Conservation (phyloP, 176 grass and related monocot genomes). For the Poa pratensis region DNA sequence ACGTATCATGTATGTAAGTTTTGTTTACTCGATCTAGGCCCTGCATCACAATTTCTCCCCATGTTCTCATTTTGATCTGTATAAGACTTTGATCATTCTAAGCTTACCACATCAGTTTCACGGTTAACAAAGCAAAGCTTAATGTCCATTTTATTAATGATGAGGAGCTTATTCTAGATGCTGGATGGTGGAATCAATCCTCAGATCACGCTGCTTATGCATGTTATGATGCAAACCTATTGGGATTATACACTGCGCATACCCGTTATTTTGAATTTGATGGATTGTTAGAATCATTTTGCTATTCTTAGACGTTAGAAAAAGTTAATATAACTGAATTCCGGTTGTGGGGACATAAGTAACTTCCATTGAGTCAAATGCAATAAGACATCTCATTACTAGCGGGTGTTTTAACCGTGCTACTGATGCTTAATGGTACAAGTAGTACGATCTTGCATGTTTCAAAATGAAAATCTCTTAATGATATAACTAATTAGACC, state of each 20-base stretch:
- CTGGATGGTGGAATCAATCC: conserved; percentile 1
- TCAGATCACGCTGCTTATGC: not conserved
- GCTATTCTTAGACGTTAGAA: not conserved
- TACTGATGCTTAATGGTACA: conserved; percentile 14
- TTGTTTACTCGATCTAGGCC: not conserved
- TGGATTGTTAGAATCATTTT: not conserved
- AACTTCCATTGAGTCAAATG: not conserved
- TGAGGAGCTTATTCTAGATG: not conserved
- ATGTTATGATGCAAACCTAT: not conserved
- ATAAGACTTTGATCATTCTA: not conserved
- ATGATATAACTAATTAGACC: not conserved
- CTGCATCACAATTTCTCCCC: not conserved
- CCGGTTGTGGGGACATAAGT: not conserved
- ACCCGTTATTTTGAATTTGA: not conserved
- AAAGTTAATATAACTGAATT: not conserved
- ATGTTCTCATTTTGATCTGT: not conserved
- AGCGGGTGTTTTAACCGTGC: not conserved
- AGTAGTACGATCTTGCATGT: not conserved
- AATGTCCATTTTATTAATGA: not conserved
- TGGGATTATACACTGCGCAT: not conserved
- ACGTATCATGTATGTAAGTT: not conserved
- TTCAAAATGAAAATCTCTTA: not conserved
- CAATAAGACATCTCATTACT: not conserved
- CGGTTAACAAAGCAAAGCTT: not conserved
- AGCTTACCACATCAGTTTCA: not conserved